Percentiles rank a stretch among this genome's conserved stretches.
Evolutionary conservation across 1,284 basidiomycete genomes (phyloP).

Genomic region (Cryptococcus amylolentus): DNA sequence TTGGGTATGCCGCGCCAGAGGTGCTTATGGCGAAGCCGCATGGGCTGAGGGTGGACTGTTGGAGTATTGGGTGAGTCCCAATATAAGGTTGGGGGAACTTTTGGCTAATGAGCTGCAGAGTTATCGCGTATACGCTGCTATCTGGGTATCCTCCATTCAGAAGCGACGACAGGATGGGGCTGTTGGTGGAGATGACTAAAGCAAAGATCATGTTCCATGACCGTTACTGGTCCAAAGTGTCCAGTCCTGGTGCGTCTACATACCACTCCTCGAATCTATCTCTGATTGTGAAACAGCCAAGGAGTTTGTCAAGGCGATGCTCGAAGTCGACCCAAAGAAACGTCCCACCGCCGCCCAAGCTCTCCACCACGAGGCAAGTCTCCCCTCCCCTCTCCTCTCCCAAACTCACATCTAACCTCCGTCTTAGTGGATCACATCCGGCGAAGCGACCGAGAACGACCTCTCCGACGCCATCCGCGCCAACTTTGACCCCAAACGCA

Average conservation of each 20-base stretch:
- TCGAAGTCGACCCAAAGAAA: conserved; percentile 68
- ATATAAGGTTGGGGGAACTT: too few species aligned
- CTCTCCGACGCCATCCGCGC: conserved; percentile 66
- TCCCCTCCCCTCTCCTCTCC: neutral
- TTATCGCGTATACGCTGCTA: conserved; percentile 88
- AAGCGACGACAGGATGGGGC: conserved; percentile 69
- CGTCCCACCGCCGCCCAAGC: conserved; percentile 75
- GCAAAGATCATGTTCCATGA: conserved; percentile 88
- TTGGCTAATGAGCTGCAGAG: conserved; percentile 51
- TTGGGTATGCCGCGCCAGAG: conserved; percentile 93
- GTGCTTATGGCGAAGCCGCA: conserved; percentile 79
- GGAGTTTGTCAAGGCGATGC: conserved; percentile 70
- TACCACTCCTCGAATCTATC: neutral
- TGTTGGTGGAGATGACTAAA: conserved; percentile 75
- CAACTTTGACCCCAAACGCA: conserved; percentile 52
- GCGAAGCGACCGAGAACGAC: conserved; percentile 61
- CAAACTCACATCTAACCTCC: neutral
- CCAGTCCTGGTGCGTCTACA: conserved; percentile 58
- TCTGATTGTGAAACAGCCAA: conserved; percentile 60
- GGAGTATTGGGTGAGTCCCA: conserved; percentile 74
- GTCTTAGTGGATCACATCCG: conserved; percentile 33
- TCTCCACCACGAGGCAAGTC: conserved; percentile 57
- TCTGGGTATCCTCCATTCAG: conserved; percentile 94
- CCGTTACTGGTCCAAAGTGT: conserved; percentile 89
- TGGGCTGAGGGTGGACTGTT: conserved; percentile 87